These are phyloP conservation scores for Yarrowia osloensis DNA, from an alignment of 805 yeast species.

Conservation along the genomic window DNA sequence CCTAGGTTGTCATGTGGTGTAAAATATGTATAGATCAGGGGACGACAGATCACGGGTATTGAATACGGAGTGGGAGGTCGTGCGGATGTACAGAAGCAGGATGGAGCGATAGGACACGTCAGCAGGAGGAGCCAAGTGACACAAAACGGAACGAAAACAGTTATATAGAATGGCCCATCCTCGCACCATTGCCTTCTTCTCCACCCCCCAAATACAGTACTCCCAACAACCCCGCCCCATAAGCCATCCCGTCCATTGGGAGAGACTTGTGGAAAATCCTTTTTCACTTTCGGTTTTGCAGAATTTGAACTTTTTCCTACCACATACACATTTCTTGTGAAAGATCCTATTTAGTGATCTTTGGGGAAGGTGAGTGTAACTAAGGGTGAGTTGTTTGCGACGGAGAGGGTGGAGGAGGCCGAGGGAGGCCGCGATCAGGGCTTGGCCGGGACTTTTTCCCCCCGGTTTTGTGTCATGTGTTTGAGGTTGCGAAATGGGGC, in stretches of 20 bases:
- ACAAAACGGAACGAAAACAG: no score
- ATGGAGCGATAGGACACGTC: no score
- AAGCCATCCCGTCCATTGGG: constrained; percentile 13
- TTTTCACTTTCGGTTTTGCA: constrained; percentile 26
- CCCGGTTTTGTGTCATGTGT: background rate
- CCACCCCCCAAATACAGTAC: background rate
- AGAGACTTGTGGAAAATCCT: constrained; percentile 17
- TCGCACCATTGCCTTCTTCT: no score
- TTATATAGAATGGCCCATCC: no score
- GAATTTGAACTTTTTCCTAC: constrained; percentile 28
- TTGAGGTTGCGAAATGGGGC: background rate
- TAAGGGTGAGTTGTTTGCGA: background rate
- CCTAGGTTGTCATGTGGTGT: constrained; percentile 9
- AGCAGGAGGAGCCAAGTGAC: no score
- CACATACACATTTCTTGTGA: constrained; percentile 31
- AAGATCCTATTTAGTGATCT: constrained; percentile 30
- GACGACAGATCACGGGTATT: background rate
- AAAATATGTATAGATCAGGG: constrained; percentile 14
- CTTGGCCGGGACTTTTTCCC: background rate
- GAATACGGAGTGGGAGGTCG: background rate
- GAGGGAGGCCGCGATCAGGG: background rate
- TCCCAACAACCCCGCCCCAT: constrained; percentile 30
- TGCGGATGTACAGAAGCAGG: no score
- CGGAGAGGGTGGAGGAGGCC: background rate
- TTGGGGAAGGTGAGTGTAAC: constrained; percentile 31